Evolutionary conservation across 148 eudicot species (phyloP), one percentile per base, ranked within the genome.

Genomic region (Rhododendron williamsianum): DNA sequence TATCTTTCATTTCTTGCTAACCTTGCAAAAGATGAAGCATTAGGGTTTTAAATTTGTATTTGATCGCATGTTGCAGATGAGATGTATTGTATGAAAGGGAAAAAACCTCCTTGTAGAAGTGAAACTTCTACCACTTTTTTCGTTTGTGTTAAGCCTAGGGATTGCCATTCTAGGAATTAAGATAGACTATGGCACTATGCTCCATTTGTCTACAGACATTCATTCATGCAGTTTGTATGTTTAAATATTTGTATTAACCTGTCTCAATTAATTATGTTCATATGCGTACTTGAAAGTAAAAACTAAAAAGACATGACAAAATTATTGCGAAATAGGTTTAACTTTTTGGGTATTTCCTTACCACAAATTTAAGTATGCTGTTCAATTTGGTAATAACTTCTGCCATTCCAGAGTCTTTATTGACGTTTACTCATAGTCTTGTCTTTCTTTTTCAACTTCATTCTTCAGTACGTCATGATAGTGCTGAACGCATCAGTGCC

Each of bases 391-490:
- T 33, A 52, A 2, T 80, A 54, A 13, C 6, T 69, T 18, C 9
- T 76, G 23, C 76, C 18, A 82, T 65, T n/a, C 45, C 23, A 4
- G 54, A 25, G 3, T 7, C 12, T 52, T 30, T 52, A 4, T 25
- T 12, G 63, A 23, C 10, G 30, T 18, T 10, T 6, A 52, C n/a
- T 80, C 25, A 52, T 52, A 52, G 33, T 21, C 35, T 73, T 27
- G 41, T 83, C 38, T 52, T 10, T 54, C 1, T 38, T 51, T 33
- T 58, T 54, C 33, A 38, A 5, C 65, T 19, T 54, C 48, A 45
- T 83, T 83, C n/a, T 86, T 63, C 88, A 96, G 99, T 97, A 95
- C 89, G 99, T 97, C 89, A 95, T 95, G 98, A 90, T 97, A 72
- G 83, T 95, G 89, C 87, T 97, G 81, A 94, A 97, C 48, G 96